Evolutionary conservation across 441 rosid genomes (phyloP).

Genomic region (Hypseocharis bilobata): DNA sequence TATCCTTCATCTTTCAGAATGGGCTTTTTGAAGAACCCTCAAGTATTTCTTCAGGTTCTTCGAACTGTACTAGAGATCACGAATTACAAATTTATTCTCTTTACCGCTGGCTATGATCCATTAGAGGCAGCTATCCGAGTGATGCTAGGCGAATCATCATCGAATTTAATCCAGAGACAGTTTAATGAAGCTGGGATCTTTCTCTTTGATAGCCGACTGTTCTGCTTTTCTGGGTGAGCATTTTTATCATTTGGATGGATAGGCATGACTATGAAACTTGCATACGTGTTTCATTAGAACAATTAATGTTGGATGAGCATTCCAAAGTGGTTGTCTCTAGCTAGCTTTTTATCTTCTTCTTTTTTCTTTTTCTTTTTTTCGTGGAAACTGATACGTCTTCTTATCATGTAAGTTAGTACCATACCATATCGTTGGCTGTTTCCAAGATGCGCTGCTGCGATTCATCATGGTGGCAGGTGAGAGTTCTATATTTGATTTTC

Average conservation of each 20-base stretch:
- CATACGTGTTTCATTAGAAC: not conserved
- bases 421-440: conserved; percentile 70
- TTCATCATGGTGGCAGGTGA: conserved; percentile 95
- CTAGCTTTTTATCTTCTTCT: not conserved
- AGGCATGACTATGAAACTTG: not conserved
- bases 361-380: not conserved
- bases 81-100: conserved; percentile 56
- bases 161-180: conserved; percentile 21
- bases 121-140: conserved; percentile 47
- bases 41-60: conserved; percentile 57
- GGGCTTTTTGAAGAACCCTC: conserved; percentile 72
- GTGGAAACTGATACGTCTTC: conserved; percentile 15
- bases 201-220: conserved; percentile 51
- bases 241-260: conserved; percentile 13
- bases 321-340: not conserved
- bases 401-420: conserved; percentile 34
- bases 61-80: conserved; percentile 48
- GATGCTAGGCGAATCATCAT: conserved; percentile 31
- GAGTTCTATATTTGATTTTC: not conserved
- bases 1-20: conserved; percentile 40
- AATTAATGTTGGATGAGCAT: not conserved
- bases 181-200: conserved; percentile 36
- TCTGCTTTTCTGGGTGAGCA: conserved; percentile 77
- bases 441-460: conserved; percentile 56
- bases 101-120: conserved; percentile 69